phyloP scores from a whole-genome alignment of 257 asterid species.

The Solanum gandarillasii region DNA sequence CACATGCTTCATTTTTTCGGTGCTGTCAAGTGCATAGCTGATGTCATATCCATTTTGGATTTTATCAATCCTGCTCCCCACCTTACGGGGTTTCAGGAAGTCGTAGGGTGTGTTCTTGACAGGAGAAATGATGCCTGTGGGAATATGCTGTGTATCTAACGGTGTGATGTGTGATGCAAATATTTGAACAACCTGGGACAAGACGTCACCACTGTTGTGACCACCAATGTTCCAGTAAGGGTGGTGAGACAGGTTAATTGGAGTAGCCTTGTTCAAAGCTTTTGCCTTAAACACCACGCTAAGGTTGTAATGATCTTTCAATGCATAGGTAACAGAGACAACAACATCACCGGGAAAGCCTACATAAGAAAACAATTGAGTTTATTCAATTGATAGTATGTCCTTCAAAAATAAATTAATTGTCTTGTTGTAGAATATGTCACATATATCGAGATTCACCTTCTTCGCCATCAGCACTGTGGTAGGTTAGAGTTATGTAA shows the following conservation, averaged over 20 bases:
- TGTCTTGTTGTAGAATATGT: background rate
- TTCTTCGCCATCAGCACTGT: slow-evolving; percentile 73
- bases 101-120: slow-evolving; percentile 11
- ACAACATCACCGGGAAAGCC: slow-evolving; percentile 16
- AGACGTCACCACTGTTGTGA: slow-evolving; percentile 8
- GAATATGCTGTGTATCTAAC: background rate
- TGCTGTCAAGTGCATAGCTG: slow-evolving; percentile 9
- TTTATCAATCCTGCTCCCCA: slow-evolving; percentile 3
- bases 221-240: slow-evolving; percentile 17
- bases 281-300: slow-evolving; percentile 3
- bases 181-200: slow-evolving; percentile 11
- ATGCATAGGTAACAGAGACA: slow-evolving; percentile 1
- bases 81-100: background rate
- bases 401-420: background rate
- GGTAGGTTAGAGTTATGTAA: slow-evolving; percentile 41
- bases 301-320: background rate
- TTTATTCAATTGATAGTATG: background rate
- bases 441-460: slow-evolving; percentile 9
- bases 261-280: slow-evolving; percentile 21
- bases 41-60: slow-evolving; percentile 5
- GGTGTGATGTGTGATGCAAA: slow-evolving; percentile 6
- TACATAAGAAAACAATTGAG: background rate
- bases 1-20: background rate
- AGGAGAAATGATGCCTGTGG: slow-evolving; percentile 2
- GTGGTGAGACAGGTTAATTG: slow-evolving; percentile 20